Base-by-base conservation (phyloP, 805 yeast species). In the Middelhovenomyces tepae region DNA sequence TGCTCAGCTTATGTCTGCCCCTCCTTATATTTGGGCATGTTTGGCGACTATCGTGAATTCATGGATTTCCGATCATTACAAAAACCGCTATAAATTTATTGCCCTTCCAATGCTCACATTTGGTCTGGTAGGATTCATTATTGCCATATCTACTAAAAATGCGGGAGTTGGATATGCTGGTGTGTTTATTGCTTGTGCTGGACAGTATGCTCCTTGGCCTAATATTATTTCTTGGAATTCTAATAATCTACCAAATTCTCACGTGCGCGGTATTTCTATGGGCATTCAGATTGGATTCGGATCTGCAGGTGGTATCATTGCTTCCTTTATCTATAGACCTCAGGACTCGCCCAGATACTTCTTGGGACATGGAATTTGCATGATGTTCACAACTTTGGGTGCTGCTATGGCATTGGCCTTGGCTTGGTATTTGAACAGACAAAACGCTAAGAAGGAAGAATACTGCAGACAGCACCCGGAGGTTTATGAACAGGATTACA, bases 241-340 rank as follows among this genome's bases (percentile, higher is more conserved):
- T 5, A 55, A 73, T 37, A 74, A 74, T 42, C 62, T 67, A 38
- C 67, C 69, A n/a, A 77, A 78, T 8, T 76, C 73, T 45, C 50
- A 65, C 21, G 59, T 78, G 49, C 71, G 74, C 40, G 61, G 67
- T 18, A 66, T 65, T n/a, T 72, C 71, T 13, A 62, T 73, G 23
- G 73, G 72, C 4, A 59, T 67, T 56, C 71, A 71, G 42, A 66
- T 75, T 45, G 79, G 80, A 1, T 70, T 74, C 45, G 80, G 80
- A 39, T 21, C 23, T 40, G 36, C 59, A 16, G 56, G 70, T 4
- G 73, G 73, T 34, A 64, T 60, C 3, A 50, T 65, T 39, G 60
- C 64, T 20, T 64, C 65, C 17, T 70, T 64, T 42, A 59, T 66
- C 16, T 67, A 64, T 28, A 18, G 27, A 16, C 9, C 34, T 9